Evolutionary conservation across 805 yeast genomes (phyloP), one percentile per base, ranked within the genome.

Genomic region (Sugiyamaella qingdaonensis): DNA sequence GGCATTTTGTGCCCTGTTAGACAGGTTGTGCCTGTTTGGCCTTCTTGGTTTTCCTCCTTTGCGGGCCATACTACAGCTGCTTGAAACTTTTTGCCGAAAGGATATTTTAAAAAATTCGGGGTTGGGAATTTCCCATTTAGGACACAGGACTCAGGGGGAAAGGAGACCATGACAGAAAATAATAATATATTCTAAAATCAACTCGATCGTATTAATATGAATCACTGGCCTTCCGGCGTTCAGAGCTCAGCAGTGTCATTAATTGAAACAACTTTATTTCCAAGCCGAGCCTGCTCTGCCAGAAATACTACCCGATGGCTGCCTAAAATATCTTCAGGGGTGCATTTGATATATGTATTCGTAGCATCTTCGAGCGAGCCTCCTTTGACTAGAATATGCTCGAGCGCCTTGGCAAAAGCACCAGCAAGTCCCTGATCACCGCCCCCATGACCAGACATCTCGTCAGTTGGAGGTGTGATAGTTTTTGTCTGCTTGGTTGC

Each of bases 1-100:
- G 7, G 83, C 83, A 64, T 78, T 78, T 56, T 73, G 69, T 9
- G 74, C 79, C 56, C 79, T 69, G 43, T 64, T 65, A 10, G 48
- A 27, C 47, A 49, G 10, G 31, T 37, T 11, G n/a, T 36, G 45
- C 21, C 52, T 19, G 43, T 49, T 49, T 8, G 14, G 21, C 19
- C 37, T 44, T 21, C 46, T 41, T 5, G 50, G 21, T 31, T 47
- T 47, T 34, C 10, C 48, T 24, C 45, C 43, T 48, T 48, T 48
- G 14, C 39, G 37, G 18, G 45, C 51, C 51, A 48, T 48, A 9
- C 19, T 48, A 10, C n/a, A 11, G 48, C 29, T 44, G 16, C 4
- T 44, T 21, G 16, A 34, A 34, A 34, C 37, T 34, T 34, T 34
- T 34, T 34, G 37, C 37, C 5, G 9, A 14, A 9, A 4, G 8